Evolutionary conservation across 2,329 filamentous ascomycete genomes (phyloP).

Genomic region (Arthrobotrys iridis): DNA sequence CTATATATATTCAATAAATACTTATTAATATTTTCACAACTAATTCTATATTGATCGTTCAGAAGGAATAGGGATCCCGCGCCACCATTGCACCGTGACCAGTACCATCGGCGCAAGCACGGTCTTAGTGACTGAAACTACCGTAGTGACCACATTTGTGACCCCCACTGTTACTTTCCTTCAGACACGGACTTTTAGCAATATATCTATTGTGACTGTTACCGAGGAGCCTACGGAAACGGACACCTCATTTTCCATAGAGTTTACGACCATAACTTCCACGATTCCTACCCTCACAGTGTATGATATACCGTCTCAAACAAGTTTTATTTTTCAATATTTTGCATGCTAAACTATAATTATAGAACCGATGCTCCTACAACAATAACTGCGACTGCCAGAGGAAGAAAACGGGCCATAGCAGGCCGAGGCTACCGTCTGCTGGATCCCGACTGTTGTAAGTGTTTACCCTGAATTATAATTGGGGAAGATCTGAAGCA

Average conservation of each 20-base stretch:
- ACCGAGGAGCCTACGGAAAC: constrained; percentile 16
- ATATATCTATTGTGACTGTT: constrained; percentile 27
- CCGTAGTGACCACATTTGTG: constrained; percentile 43
- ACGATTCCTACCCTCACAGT: constrained; percentile 37
- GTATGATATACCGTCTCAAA: too few species aligned
- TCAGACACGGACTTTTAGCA: constrained; percentile 29
- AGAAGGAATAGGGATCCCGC: constrained; percentile 25
- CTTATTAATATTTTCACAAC: neutral
- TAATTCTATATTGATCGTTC: too few species aligned
- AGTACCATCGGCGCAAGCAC: constrained; percentile 24
- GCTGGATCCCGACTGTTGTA: constrained; percentile 47
- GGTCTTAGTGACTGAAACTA: constrained; percentile 22
- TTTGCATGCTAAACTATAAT: too few species aligned
- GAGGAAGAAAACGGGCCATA: constrained; percentile 6
- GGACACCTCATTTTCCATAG: constrained; percentile 15
- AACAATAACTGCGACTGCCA: constrained; percentile 29
- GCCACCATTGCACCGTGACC: constrained; percentile 15
- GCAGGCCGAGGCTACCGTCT: constrained; percentile 31
- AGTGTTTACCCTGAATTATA: neutral
- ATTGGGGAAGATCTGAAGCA: neutral
- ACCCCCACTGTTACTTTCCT: constrained; percentile 40
- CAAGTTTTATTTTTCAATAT: too few species aligned
- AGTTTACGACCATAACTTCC: constrained; percentile 10
- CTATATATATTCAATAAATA: neutral
- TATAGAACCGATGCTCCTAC: constrained; percentile 25